phyloP scores from a whole-genome alignment of 2,329 filamentous ascomycete genomes.

The Sclerotinia trifoliorum region DNA sequence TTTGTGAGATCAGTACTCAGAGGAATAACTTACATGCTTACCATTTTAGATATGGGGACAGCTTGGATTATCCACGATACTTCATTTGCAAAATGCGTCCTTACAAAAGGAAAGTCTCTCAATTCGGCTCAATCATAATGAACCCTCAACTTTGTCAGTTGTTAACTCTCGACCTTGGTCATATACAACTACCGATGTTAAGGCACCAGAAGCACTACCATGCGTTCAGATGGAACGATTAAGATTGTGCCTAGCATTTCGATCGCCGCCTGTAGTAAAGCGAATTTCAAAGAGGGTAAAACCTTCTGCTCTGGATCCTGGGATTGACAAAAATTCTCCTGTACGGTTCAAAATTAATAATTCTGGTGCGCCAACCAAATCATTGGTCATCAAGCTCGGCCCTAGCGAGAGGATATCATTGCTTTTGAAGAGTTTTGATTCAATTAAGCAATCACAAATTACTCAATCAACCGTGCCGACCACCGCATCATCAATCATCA shows the following conservation, averaged over 20 bases:
- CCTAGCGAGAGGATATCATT: not conserved
- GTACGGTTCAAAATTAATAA: not conserved
- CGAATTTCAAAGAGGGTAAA: not conserved
- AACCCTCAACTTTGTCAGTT: conserved; percentile 10
- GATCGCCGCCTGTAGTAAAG: not conserved
- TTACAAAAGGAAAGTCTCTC: conserved; percentile 20
- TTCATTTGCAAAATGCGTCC: conserved; percentile 9
- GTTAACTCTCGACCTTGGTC: not conserved
- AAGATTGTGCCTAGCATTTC: conserved; percentile 31
- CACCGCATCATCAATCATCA: not conserved
- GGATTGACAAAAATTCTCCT: not conserved
- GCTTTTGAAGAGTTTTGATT: not conserved
- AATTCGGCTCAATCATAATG: conserved; percentile 29
- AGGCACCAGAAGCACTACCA: conserved; percentile 27
- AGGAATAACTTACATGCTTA: conserved; percentile 16
- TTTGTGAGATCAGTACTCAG: conserved; percentile 18
- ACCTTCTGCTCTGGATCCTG: no score
- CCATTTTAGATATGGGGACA: conserved; percentile 34
- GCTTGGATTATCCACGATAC: conserved; percentile 30
- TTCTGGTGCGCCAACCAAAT: not conserved
- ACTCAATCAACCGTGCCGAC: not conserved
- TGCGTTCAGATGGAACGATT: conserved; percentile 30
- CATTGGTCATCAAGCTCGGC: not conserved
- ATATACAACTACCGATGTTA: conserved; percentile 24
- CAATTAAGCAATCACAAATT: not conserved